Base-by-base conservation (phyloP, 2,329 filamentous ascomycete species). In the Penicillium olsonii region DNA sequence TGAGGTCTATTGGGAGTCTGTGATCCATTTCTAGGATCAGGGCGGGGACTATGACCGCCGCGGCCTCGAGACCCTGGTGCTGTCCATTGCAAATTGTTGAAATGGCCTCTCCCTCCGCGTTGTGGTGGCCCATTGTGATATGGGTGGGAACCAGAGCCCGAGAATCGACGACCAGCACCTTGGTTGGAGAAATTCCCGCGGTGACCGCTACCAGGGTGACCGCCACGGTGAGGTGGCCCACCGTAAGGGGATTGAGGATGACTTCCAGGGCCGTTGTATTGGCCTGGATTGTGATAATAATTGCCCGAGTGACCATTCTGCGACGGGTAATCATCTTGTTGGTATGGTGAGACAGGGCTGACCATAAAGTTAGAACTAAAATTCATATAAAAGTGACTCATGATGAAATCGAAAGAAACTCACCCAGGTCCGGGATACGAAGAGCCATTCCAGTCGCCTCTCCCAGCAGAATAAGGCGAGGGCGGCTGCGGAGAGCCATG, bases 31-130 rank as follows among this genome's bases (percentile, higher is more conserved):
- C 58, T 58, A 39, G 68, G 68, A 19, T 60, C 69, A 19, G 72
- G 67, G 48, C 75, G 76, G 45, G 68, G 66, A 45, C 62, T 68
- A 29, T 74, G 67, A 29, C 68, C 62, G 49, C 80, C 75, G 65
- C 79, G 81, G 60, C 78, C 76, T 46, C 78, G 76, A 15, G 79
- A 75, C 41, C 77, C 76, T 27, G 76, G 77, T 37, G 84, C 79
- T 47, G 82, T 87, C 87, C 89, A 92, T 38, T 90, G 88, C 2
- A 84, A 68, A 70, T 88, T 83, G 70, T 85, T 78, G 75, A 87
- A 81, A 71, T 85, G 75, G 27, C 75, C 78, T 56, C 81, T 75
- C 29, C 84, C 52, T 5, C 46, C 84, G 43, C 86, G 79, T 26
- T 74, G 71, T 17, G 70, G 60, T 26, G 69, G 64, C 2, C 68